Evolutionary conservation across 176 grass and related monocot species (phyloP), one percentile per base, ranked within the genome.

Genomic region (Cenchrus fungigraminus): DNA sequence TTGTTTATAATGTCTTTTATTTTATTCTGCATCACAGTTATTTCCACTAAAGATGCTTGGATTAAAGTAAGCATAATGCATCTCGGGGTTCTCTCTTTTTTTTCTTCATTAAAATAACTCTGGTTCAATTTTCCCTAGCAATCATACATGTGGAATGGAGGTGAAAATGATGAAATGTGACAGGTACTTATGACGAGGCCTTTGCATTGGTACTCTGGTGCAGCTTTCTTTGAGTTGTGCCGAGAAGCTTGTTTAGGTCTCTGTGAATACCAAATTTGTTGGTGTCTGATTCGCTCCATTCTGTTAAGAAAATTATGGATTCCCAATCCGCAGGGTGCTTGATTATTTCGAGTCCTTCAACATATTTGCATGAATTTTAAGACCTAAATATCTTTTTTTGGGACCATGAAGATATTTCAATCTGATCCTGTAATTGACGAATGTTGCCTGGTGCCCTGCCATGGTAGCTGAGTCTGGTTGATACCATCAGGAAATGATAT

Each of bases 161-260:
- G 69, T 88, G 88, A 79, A 93, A 90, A 87, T 90, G 88, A 93
- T 85, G 91, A 93, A 93, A 67, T 79, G 79, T 73, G 86, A 90
- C 91, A 93, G 91, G 85, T 93, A 93, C 91, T 90, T 93, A 90
- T 90, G 88, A 93, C 9, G 49, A 87, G 82, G 55, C 85, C 59
- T 90, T 78, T 80, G 87, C 88, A 82, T 68, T 66, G 88, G 85
- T 90, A 85, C 85, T 90, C 62, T 76, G 85, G 85, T 87, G 85
- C 91, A 88, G 82, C 88, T 93, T 88, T 83, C 58, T 40, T 40
- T 82, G 73, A 88, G 85, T 83, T 93, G 88, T 88, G 82, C 88
- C 57, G 85, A 90, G 91, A 87, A 88, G 74, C 91, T 79, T 78
- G 91, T 88, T 68, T 85, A 71, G 78, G 74, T 79, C 77, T 85